Evolutionary conservation across 805 yeast species (phyloP), one percentile per base, ranked within the genome.

Genomic region (Metschnikowia sp.): DNA sequence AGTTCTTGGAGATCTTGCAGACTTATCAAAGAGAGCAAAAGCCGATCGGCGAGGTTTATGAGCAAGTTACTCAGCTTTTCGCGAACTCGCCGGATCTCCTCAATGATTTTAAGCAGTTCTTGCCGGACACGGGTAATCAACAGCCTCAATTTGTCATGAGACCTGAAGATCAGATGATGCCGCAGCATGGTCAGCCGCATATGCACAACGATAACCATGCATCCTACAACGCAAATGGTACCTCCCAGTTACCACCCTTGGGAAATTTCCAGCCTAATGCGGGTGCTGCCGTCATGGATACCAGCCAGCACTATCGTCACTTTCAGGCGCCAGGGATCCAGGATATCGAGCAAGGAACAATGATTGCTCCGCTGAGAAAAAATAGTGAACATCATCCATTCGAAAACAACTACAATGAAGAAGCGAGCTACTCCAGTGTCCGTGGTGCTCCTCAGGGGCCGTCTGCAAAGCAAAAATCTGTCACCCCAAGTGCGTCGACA

Each of bases 1-100:
- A 84, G 58, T 94, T 94, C 58, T 74, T 95, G 67, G 99, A 94
- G 65, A 94, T 92, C 48, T 73, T 94, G 57, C 99, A 94, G 66
- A 92, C 97, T 39, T 94, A 92, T 64, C 99, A 94, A 71, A 82
- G 96, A 54, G 99, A 92, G 62, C 96, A 90, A 62, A 86, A 89
- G 61, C 96, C 97, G 40, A 94, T 94, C 44, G 84, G 88, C 43
- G 98, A 94, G 61, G 99, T 94, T 10, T 94, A 94, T 61, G 86
- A 88, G 46, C 97, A 94, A 63, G 97, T 94, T 2, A 86, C 97
- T 1, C 76, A 82, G 7, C 74, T 94, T 44, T 94, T 94, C 70
- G 84, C 88, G 50, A 88, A 88, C 58, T 96, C 97, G 10, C 98
- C 98, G 0, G 99, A 94, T 61, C 75, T 94, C 49, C 72, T 94